Evolutionary conservation across 495 filamentous ascomycete species (phyloP).

Genomic region (Aspergillus avenaceus): DNA sequence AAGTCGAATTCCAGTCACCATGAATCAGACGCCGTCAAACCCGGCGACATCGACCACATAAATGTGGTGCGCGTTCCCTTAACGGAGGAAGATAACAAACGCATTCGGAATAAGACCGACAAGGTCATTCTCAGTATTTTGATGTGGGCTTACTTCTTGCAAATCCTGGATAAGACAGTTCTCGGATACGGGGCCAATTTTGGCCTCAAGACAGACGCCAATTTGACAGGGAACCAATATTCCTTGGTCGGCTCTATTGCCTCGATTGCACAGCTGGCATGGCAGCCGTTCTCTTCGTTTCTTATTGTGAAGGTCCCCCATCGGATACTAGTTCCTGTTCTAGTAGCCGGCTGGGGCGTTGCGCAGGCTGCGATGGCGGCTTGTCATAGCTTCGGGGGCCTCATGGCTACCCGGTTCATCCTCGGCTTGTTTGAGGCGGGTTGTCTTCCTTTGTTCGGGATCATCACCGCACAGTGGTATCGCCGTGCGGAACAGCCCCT

Average conservation of each 20-base stretch:
- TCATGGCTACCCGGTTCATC: slow-evolving; percentile 47
- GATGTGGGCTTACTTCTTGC: slow-evolving; percentile 61
- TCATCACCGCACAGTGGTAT: slow-evolving; percentile 49
- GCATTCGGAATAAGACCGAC: slow-evolving; percentile 60
- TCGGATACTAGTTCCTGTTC: slow-evolving; percentile 56
- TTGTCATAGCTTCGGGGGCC: slow-evolving; percentile 32
- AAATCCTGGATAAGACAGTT: slow-evolving; percentile 63
- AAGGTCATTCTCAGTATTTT: slow-evolving; percentile 52
- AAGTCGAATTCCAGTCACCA: neutral
- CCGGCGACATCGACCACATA: slow-evolving; percentile 7
- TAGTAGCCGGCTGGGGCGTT: slow-evolving; percentile 53
- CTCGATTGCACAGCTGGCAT: slow-evolving; percentile 60
- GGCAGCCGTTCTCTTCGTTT: slow-evolving; percentile 62
- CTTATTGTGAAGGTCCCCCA: slow-evolving; percentile 64
- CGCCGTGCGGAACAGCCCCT: slow-evolving; percentile 46
- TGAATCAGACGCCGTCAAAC: slow-evolving; percentile 7
- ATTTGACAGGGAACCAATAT: slow-evolving; percentile 56
- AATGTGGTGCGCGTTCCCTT: slow-evolving; percentile 29
- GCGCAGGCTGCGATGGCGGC: slow-evolving; percentile 44
- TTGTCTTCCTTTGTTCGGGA: slow-evolving; percentile 55
- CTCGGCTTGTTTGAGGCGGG: slow-evolving; percentile 52
- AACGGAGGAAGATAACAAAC: slow-evolving; percentile 49
- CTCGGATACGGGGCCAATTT: slow-evolving; percentile 62
- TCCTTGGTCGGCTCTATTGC: slow-evolving; percentile 58
- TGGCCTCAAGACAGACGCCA: slow-evolving; percentile 51